These are phyloP conservation scores for Lasiosphaeris hirsuta DNA, from an alignment of 495 filamentous ascomycete species.

Conservation along the genomic window DNA sequence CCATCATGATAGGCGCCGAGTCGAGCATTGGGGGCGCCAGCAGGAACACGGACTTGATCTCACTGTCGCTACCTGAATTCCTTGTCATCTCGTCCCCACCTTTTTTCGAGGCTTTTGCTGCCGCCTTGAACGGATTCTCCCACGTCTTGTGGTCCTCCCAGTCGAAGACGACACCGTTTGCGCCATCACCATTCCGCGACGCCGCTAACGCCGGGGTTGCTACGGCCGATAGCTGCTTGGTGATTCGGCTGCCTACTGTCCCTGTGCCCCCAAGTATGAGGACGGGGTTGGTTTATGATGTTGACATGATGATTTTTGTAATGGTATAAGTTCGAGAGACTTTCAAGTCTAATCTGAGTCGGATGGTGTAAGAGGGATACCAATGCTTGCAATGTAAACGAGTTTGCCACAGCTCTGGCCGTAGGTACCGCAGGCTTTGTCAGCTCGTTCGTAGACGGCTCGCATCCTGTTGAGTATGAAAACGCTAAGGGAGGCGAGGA, in stretches of 20 bases:
- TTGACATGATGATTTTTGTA: not conserved
- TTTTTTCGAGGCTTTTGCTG: not conserved
- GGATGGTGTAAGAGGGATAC: too few species aligned
- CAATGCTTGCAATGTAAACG: too few species aligned
- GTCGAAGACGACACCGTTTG: conserved; percentile 42
- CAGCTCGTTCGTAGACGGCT: too few species aligned
- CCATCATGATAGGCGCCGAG: conserved; percentile 28
- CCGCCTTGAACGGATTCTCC: conserved; percentile 25
- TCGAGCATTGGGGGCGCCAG: conserved; percentile 30
- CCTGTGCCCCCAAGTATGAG: conserved; percentile 50
- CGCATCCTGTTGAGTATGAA: too few species aligned
- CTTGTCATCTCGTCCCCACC: not conserved
- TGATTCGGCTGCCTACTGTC: conserved; percentile 44
- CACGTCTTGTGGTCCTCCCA: conserved; percentile 45
- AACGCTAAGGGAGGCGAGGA: too few species aligned
- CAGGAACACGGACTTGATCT: conserved; percentile 36
- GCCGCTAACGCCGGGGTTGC: conserved; percentile 35
- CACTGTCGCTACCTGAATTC: not conserved
- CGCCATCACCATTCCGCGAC: conserved; percentile 32
- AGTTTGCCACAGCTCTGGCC: too few species aligned
- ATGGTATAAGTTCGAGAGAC: too few species aligned
- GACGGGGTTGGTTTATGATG: conserved; percentile 18
- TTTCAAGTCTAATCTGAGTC: too few species aligned
- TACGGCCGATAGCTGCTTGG: conserved; percentile 31
- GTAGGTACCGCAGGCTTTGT: too few species aligned